These are phyloP conservation scores for Cryphonectria parasitica DNA, from an alignment of 2,329 filamentous ascomycete genomes.

Conservation along the genomic window DNA sequence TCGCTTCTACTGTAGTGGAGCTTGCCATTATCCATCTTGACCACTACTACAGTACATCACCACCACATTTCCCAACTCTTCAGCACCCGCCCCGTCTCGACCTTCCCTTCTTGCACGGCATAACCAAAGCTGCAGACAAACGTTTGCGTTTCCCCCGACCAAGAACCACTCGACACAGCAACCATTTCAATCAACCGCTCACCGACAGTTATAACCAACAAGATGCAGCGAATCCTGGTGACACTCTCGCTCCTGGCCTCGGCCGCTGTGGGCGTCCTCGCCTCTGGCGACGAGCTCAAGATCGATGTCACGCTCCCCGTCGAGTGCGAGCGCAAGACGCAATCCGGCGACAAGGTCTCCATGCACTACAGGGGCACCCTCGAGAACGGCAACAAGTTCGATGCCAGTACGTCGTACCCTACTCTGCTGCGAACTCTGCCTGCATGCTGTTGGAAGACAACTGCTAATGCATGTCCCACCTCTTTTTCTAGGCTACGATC, in stretches of 20 bases:
- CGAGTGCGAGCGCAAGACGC: constrained; percentile 78
- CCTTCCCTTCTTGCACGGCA: not conserved
- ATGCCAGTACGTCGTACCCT: constrained; percentile 61
- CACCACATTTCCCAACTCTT: not conserved
- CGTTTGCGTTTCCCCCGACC: not conserved
- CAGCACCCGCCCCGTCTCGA: not conserved
- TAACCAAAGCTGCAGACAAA: not conserved
- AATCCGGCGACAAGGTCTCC: constrained; percentile 75
- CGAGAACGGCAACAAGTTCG: constrained; percentile 77
- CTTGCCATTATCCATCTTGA: not conserved
- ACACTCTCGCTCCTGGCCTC: constrained; percentile 56
- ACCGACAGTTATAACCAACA: constrained; percentile 32
- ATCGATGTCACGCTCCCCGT: constrained; percentile 76
- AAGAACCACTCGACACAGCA: not conserved
- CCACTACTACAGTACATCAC: not conserved
- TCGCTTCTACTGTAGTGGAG: not conserved
- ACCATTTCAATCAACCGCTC: not conserved
- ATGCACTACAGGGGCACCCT: constrained; percentile 92
- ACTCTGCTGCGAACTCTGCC: not conserved
- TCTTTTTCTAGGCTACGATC: constrained; percentile 65
- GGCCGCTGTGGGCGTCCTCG: constrained; percentile 53
- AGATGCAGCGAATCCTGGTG: constrained; percentile 55
- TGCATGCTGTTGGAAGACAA: constrained; percentile 12
- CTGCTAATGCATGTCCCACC: not conserved
- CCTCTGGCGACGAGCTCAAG: constrained; percentile 66